Conservation (phyloP, 225 moss, liverwort and hornwort species). For the Pleurozium schreberi region DNA sequence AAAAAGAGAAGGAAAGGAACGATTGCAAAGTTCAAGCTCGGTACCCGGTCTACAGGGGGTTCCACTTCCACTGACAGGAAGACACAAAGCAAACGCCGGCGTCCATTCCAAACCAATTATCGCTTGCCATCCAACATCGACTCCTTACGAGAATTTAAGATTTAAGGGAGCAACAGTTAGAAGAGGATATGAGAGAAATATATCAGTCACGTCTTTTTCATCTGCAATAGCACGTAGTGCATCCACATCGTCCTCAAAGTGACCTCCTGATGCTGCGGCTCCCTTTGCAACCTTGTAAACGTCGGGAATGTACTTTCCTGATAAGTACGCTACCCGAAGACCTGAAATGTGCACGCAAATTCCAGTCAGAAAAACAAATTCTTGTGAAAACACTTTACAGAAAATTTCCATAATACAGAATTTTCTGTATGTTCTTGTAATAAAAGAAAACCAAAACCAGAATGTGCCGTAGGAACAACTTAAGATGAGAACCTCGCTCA, state of each 20-base stretch:
- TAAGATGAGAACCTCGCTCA: not conserved
- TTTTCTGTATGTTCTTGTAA: not conserved
- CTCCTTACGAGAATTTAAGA: not conserved
- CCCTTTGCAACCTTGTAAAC: slow-evolving; percentile 74
- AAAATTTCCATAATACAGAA: not conserved
- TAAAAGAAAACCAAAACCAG: not conserved
- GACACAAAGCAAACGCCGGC: not conserved
- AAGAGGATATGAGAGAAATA: slow-evolving; percentile 92
- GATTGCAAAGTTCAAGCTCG: not conserved
- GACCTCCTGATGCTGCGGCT: slow-evolving; percentile 80
- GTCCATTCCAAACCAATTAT: not conserved
- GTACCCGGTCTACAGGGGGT: not conserved
- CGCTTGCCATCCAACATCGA: not conserved
- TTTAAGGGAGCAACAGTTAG: not conserved
- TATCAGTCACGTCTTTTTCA: slow-evolving; percentile 73
- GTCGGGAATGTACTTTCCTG: slow-evolving; percentile 54
- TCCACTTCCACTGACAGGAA: not conserved
- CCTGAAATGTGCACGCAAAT: slow-evolving; percentile 26
- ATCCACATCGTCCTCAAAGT: slow-evolving; percentile 97
- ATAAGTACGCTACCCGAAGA: slow-evolving; percentile 75
- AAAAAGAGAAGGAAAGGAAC: not conserved
- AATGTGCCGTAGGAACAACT: not conserved
- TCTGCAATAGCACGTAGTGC: slow-evolving; percentile 87
- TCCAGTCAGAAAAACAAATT: not conserved
- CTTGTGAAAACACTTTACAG: not conserved